phyloP scores from a whole-genome alignment of 257 asterid species.

The Solanum pennellii region DNA sequence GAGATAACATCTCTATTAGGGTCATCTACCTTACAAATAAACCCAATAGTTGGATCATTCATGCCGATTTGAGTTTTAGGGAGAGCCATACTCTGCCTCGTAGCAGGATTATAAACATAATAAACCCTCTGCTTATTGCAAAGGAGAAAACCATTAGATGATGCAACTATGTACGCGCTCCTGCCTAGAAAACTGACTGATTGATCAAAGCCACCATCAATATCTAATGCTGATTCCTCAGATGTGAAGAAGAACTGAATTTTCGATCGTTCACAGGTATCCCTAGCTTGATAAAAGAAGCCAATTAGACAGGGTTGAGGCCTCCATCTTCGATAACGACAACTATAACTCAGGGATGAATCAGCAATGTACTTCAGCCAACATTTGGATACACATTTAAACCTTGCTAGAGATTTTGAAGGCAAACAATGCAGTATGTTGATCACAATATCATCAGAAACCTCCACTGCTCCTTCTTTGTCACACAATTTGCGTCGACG shows the following conservation, averaged over 20 bases:
- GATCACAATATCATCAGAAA: background rate
- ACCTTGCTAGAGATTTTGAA: background rate
- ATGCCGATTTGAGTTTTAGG: background rate
- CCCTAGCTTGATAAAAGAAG: background rate
- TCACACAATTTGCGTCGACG: background rate
- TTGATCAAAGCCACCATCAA: background rate
- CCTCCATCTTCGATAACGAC: background rate
- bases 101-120: background rate
- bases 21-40: background rate
- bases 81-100: background rate
- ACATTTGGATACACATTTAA: background rate
- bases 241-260: background rate
- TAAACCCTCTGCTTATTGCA: background rate
- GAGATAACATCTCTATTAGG: background rate
- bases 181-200: background rate
- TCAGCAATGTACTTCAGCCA: background rate
- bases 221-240: background rate
- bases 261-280: background rate
- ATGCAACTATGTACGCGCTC: background rate
- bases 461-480: background rate
- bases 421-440: background rate
- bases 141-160: background rate
- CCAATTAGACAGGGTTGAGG: background rate
- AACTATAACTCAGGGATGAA: background rate
- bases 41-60: background rate